Conservation (phyloP, 345 rosid species). For the Raphanus raphanistrum region DNA sequence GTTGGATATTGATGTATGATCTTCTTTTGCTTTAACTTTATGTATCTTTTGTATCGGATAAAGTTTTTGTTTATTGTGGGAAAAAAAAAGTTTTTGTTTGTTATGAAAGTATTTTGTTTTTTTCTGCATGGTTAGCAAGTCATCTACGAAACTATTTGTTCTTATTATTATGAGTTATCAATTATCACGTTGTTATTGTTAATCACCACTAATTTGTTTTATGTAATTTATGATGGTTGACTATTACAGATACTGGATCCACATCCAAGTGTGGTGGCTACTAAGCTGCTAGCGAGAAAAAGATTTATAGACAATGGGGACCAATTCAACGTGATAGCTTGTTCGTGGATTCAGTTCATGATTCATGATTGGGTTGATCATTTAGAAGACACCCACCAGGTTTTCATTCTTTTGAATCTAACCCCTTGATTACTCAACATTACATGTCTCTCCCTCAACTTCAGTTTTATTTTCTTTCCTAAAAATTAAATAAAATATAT, state of each 20-base stretch:
- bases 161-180: neutral
- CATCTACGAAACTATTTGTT: neutral
- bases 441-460: neutral
- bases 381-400: conserved; percentile 73
- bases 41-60: neutral
- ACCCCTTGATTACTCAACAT: neutral
- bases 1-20: conserved; percentile 21
- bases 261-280: conserved; percentile 67
- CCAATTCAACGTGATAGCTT: conserved; percentile 74
- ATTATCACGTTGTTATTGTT: neutral
- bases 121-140: neutral
- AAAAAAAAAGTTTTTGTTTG: conserved; percentile 16
- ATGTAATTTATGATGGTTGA: neutral
- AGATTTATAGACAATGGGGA: conserved; percentile 57
- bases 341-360: conserved; percentile 87
- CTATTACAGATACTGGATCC: conserved; percentile 59
- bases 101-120: neutral
- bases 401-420: neutral
- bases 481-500: neutral
- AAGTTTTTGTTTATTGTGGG: conserved; percentile 9
- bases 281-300: conserved; percentile 59
- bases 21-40: conserved; percentile 6
- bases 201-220: neutral
- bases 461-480: neutral
- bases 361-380: conserved; percentile 91